Evolutionary conservation across 768 basidiomycete genomes (phyloP), one percentile per base, ranked within the genome.

Genomic region (Antrodiella citrinella): DNA sequence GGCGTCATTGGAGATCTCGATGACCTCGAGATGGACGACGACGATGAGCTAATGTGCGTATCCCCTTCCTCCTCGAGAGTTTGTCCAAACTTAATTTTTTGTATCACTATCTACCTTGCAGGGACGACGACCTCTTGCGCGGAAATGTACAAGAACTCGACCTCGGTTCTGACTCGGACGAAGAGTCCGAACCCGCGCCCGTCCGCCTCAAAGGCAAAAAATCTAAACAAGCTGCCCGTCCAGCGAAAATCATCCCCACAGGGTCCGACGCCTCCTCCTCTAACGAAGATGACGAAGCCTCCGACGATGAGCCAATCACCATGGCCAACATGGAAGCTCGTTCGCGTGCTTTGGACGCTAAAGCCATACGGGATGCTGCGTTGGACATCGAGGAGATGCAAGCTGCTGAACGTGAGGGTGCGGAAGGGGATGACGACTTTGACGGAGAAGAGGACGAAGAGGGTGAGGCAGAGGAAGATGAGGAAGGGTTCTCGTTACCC

Each of bases 301-400:
- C 68, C 4, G 71, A 71, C 11, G 75, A 74, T n/a, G 75, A 63
- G 11, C 84, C 72, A 47, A 67, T 83, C 26, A 92, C 89, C 4
- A 81, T 81, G 67, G 77, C 76, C 21, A 92, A 91, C 59, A 89
- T 92, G 76, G 90, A 86, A 55, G 78, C 81, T 30, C 82, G 81
- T 22, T 91, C 90, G 42, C 80, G 80, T 49, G 86, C 86, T 47
- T 66, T 91, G 45, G 90, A 92, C 57, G 81, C 74, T 19, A 69
- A 75, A 55, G 81, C 80, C 4, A 75, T 73, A 21, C 79, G 69
- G 10, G 86, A 91, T 50, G 87, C 83, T 2, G 78, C 79, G 60
- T 68, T 87, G 22, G 86, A 86, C 58, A 64, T 73, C 0, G 77
- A 81, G 58, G 88, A 91, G 58, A 63, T 81, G 45, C 67, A 73